phyloP scores from a whole-genome alignment of 495 filamentous ascomycete genomes.

The Xylaria acuta region DNA sequence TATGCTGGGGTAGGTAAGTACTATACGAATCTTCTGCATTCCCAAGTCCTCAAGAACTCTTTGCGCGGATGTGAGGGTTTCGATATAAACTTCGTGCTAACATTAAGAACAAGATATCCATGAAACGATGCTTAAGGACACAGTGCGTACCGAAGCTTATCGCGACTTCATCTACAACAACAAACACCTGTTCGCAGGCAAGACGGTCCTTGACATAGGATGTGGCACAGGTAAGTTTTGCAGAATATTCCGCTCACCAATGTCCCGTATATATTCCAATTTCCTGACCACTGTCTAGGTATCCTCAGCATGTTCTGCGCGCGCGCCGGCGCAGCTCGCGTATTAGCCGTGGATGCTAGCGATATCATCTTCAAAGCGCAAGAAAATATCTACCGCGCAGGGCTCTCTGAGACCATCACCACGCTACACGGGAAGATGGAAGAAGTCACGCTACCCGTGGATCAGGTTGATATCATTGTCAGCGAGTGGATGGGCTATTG shows the following conservation, averaged over 20 bases:
- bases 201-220: slow-evolving; percentile 96
- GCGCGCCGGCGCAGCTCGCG: slow-evolving; percentile 88
- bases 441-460: slow-evolving; percentile 86
- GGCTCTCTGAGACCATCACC: slow-evolving; percentile 83
- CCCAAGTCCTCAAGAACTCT: not conserved
- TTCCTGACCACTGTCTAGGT: slow-evolving; percentile 29
- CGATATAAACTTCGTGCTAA: slow-evolving; percentile 30
- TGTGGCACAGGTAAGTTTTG: slow-evolving; percentile 73
- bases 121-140: slow-evolving; percentile 94
- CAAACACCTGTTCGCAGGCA: slow-evolving; percentile 94
- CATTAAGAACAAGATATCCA: slow-evolving; percentile 69
- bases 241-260: slow-evolving; percentile 21
- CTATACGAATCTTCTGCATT: not conserved
- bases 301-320: slow-evolving; percentile 88
- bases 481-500: slow-evolving; percentile 99
- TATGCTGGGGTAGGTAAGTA: slow-evolving; percentile 59
- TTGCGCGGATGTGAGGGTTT: not conserved
- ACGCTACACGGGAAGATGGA: slow-evolving; percentile 96
- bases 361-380: slow-evolving; percentile 95
- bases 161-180: slow-evolving; percentile 98
- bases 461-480: slow-evolving; percentile 96
- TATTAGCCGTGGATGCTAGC: slow-evolving; percentile 96
- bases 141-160: slow-evolving; percentile 93
- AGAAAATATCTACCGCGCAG: slow-evolving; percentile 88
- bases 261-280: not conserved